Conservation (phyloP, 768 basidiomycete genomes). For the Termitomyces sp. region DNA sequence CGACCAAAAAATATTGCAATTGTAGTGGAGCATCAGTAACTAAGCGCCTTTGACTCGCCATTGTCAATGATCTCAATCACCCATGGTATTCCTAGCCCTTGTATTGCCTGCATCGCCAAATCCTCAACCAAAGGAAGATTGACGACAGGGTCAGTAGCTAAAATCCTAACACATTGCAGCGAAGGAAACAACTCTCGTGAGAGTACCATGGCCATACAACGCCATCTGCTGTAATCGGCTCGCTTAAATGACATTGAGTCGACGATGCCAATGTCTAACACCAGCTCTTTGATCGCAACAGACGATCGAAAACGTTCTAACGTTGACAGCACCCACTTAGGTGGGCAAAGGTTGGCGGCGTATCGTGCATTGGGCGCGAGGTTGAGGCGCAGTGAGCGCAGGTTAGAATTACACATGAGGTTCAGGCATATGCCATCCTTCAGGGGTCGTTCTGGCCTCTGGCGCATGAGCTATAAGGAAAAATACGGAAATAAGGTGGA, state of each 20-base stretch:
- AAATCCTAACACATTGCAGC: conserved; percentile 1
- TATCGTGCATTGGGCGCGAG: conserved; percentile 10
- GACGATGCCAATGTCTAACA: conserved; percentile 8
- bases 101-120: conserved; percentile 6
- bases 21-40: not conserved
- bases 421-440: conserved; percentile 6
- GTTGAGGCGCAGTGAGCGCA: conserved; percentile 9
- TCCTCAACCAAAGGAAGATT: conserved; percentile 8
- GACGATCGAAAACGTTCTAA: conserved; percentile 2
- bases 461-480: not conserved
- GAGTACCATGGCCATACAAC: not conserved
- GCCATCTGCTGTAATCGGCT: conserved; percentile 7
- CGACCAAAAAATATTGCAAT: not conserved
- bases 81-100: conserved; percentile 2
- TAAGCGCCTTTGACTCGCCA: not conserved
- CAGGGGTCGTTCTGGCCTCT: not conserved
- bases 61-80: not conserved
- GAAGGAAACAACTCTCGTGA: conserved; percentile 3
- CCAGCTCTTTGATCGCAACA: conserved; percentile 1
- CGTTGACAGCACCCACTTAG: conserved; percentile 11
- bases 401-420: not conserved
- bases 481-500: not conserved
- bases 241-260: conserved; percentile 9
- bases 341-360: conserved; percentile 6
- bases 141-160: not conserved